Conservation (phyloP, 2,329 filamentous ascomycete genomes). For the Exophiala viscosa region DNA sequence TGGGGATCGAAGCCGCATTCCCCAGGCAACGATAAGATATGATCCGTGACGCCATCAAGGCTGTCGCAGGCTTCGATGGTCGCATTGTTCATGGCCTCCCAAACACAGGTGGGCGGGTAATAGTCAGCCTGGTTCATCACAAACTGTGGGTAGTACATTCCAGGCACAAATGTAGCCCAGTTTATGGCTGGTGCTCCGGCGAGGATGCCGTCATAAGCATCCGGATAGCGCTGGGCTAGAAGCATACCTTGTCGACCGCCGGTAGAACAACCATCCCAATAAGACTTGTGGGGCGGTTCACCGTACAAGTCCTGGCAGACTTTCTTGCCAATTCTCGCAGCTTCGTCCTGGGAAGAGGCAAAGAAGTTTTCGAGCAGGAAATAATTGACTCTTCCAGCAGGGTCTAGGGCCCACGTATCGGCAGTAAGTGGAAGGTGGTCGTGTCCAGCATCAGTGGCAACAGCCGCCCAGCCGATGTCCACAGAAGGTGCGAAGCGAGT, state of each 20-base stretch:
- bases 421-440: background rate
- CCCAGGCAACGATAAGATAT: slow-evolving; percentile 22
- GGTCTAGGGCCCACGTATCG: background rate
- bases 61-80: slow-evolving; percentile 33
- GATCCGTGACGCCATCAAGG: slow-evolving; percentile 28
- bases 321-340: slow-evolving; percentile 29
- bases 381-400: slow-evolving; percentile 34
- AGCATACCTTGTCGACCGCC: slow-evolving; percentile 58
- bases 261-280: slow-evolving; percentile 58
- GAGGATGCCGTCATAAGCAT: slow-evolving; percentile 29
- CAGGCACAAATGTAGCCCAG: slow-evolving; percentile 30
- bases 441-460: slow-evolving; percentile 24
- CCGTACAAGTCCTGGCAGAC: slow-evolving; percentile 10
- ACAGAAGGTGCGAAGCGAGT: slow-evolving; percentile 10
- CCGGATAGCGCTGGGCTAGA: slow-evolving; percentile 33
- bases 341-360: slow-evolving; percentile 32
- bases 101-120: slow-evolving; percentile 31
- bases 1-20: slow-evolving; percentile 12
- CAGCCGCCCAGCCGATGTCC: slow-evolving; percentile 17
- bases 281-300: slow-evolving; percentile 30
- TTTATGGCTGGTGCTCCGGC: slow-evolving; percentile 27
- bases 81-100: slow-evolving; percentile 33
- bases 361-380: slow-evolving; percentile 35
- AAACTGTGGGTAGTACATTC: slow-evolving; percentile 27
- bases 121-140: slow-evolving; percentile 28